Conservation (phyloP, 2,329 filamentous ascomycete species). For the Pezicula neosporulosa region DNA sequence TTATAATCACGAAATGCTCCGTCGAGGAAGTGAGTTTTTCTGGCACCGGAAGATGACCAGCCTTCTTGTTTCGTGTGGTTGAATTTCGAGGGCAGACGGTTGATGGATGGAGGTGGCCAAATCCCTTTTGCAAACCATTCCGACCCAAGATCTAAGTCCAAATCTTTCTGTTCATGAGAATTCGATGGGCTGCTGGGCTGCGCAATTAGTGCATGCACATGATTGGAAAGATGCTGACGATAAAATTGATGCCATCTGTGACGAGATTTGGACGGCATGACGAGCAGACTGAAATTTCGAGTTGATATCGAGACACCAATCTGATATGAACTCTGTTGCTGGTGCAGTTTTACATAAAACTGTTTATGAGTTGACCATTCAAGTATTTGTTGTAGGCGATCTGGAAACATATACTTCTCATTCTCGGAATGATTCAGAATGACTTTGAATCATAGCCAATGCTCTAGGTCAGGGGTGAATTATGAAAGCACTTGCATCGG, state of each 20-base stretch:
- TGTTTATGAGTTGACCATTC: too few species aligned
- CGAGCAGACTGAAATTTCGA: too few species aligned
- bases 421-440: too few species aligned
- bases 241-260: neutral
- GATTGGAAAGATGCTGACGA: neutral
- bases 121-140: constrained; percentile 27
- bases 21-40: constrained; percentile 27
- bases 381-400: too few species aligned
- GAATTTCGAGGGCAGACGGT: constrained; percentile 9
- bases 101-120: constrained; percentile 17
- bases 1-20: constrained; percentile 27
- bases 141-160: constrained; percentile 27
- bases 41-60: constrained; percentile 21
- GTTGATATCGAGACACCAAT: too few species aligned
- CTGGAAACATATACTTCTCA: too few species aligned
- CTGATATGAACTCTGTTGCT: too few species aligned
- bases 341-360: too few species aligned
- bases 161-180: constrained; percentile 13
- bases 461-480: too few species aligned
- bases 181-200: constrained; percentile 14
- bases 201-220: constrained; percentile 11
- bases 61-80: constrained; percentile 11
- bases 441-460: too few species aligned
- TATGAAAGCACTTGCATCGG: too few species aligned
- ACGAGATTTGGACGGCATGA: neutral